These are phyloP conservation scores for Rhizopogon parksii DNA, from an alignment of 1,284 basidiomycete genomes.

Conservation along the genomic window DNA sequence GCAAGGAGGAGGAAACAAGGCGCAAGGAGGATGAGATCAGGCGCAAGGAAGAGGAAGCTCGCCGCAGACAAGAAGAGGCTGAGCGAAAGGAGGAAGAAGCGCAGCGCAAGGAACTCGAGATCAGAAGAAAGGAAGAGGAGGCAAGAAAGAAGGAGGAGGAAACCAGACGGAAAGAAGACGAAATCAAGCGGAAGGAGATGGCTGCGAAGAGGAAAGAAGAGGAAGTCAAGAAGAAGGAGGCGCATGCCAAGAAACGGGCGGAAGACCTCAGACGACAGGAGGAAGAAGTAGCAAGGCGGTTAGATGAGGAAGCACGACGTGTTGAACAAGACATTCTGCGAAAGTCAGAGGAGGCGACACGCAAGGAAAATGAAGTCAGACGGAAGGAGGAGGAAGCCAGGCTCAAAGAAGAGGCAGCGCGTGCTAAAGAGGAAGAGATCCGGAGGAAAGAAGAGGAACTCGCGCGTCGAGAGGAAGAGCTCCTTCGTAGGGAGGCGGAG, in stretches of 20 bases:
- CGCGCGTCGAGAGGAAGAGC: conserved; percentile 14
- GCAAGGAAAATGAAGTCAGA: conserved; percentile 14
- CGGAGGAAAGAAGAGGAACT: conserved; percentile 7
- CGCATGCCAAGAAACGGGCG: conserved; percentile 14
- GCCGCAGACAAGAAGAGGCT: conserved; percentile 20
- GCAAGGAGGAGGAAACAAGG: conserved; percentile 18
- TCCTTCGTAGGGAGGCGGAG: conserved; percentile 28
- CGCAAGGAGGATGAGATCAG: conserved; percentile 16
- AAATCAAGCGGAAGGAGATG: conserved; percentile 25
- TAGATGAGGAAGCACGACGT: conserved; percentile 18
- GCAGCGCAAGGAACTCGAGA: conserved; percentile 20
- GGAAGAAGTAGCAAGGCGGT: conserved; percentile 23
- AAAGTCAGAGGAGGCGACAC: conserved; percentile 9
- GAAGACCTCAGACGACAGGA: conserved; percentile 13
- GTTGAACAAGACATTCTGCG: neutral
- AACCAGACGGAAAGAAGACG: conserved; percentile 22
- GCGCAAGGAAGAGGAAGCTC: conserved; percentile 19
- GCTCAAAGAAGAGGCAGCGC: conserved; percentile 21
- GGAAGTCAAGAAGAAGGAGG: conserved; percentile 21
- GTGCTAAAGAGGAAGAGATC: conserved; percentile 10
- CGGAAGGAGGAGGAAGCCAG: conserved; percentile 27
- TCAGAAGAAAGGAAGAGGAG: conserved; percentile 17
- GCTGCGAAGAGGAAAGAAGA: conserved; percentile 25
- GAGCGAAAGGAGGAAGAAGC: conserved; percentile 19
- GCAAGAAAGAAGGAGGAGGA: conserved; percentile 23